A percentile compares a stretch with the other conserved stretches of the same genome.
Evolutionary conservation across 495 filamentous ascomycete genomes (phyloP).

Genomic region (Mytilinidion resinicola): DNA sequence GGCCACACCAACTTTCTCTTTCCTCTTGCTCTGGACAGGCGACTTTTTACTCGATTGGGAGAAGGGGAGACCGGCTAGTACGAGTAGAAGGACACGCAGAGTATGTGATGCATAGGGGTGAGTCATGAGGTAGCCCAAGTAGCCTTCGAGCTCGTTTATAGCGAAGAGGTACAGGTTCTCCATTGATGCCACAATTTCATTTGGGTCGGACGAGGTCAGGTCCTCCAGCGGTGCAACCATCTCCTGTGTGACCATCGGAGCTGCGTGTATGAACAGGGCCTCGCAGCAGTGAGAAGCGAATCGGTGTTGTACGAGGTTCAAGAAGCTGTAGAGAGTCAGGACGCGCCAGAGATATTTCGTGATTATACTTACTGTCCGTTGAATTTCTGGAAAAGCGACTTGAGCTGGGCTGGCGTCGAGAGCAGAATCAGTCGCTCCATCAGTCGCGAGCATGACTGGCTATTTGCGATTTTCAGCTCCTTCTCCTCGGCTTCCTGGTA

Average conservation of each 20-base stretch:
- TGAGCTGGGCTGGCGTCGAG: constrained; percentile 73
- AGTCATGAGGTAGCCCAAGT: constrained; percentile 76
- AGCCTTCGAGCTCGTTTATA: constrained; percentile 74
- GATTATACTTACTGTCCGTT: constrained; percentile 58
- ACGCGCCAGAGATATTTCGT: not conserved
- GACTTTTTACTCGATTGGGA: constrained; percentile 48
- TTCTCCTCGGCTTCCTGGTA: constrained; percentile 82
- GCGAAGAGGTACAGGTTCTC: constrained; percentile 78
- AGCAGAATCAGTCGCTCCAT: constrained; percentile 86
- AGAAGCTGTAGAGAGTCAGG: constrained; percentile 47
- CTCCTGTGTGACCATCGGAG: constrained; percentile 69
- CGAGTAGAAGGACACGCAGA: constrained; percentile 72
- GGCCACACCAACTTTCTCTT: constrained; percentile 64
- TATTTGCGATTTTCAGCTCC: constrained; percentile 91
- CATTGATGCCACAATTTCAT: constrained; percentile 52
- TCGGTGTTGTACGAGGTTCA: constrained; percentile 83
- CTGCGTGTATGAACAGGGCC: constrained; percentile 77
- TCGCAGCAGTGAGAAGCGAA: constrained; percentile 98
- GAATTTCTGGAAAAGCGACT: constrained; percentile 76
- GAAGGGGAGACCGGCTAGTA: constrained; percentile 77
- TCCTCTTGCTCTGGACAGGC: constrained; percentile 78
- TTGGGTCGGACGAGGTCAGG: constrained; percentile 32
- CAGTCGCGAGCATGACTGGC: constrained; percentile 87
- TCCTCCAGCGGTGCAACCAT: constrained; percentile 46
- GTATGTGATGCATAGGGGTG: constrained; percentile 89